Conservation (phyloP, 2,329 filamentous ascomycete species). For the Parafenestella ontariensis region DNA sequence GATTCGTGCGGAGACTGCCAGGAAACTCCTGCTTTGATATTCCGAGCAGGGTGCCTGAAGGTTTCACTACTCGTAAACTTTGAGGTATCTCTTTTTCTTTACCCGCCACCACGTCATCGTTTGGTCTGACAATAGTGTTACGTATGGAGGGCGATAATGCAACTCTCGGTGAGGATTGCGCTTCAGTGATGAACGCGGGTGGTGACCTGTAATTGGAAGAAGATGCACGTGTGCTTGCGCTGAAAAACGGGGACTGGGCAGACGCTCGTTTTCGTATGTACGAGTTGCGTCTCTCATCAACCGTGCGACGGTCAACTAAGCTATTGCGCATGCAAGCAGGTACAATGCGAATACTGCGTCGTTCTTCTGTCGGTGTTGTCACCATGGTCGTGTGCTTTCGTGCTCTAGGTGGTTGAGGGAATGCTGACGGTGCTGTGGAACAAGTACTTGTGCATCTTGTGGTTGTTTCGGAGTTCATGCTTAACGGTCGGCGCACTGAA, state of each 20-base stretch:
- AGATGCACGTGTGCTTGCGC: constrained; percentile 41
- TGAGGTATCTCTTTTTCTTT: constrained; percentile 20
- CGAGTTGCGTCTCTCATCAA: constrained; percentile 52
- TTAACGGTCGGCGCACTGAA: constrained; percentile 38
- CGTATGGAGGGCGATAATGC: constrained; percentile 11
- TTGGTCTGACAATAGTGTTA: constrained; percentile 25
- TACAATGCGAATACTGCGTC: constrained; percentile 51
- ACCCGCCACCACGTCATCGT: constrained; percentile 24
- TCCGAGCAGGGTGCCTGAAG: constrained; percentile 18
- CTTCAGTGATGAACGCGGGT: constrained; percentile 24
- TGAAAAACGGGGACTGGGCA: constrained; percentile 50
- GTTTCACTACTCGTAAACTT: constrained; percentile 15
- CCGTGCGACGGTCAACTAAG: constrained; percentile 44
- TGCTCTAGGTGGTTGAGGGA: constrained; percentile 41
- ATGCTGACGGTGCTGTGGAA: constrained; percentile 49
- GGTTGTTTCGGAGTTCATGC: constrained; percentile 45
- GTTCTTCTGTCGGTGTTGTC: constrained; percentile 43
- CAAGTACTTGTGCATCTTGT: constrained; percentile 51
- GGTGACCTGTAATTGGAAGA: constrained; percentile 39
- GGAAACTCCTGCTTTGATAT: constrained; percentile 18
- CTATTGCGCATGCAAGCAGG: constrained; percentile 41
- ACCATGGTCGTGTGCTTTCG: constrained; percentile 32
- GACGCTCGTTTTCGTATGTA: constrained; percentile 53
- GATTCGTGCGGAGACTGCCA: constrained; percentile 34
- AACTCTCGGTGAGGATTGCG: constrained; percentile 8